Evolutionary conservation across 352 stramenopile genomes (phyloP), one percentile per base, ranked within the genome.

Genomic region (Plasmopara muralis): DNA sequence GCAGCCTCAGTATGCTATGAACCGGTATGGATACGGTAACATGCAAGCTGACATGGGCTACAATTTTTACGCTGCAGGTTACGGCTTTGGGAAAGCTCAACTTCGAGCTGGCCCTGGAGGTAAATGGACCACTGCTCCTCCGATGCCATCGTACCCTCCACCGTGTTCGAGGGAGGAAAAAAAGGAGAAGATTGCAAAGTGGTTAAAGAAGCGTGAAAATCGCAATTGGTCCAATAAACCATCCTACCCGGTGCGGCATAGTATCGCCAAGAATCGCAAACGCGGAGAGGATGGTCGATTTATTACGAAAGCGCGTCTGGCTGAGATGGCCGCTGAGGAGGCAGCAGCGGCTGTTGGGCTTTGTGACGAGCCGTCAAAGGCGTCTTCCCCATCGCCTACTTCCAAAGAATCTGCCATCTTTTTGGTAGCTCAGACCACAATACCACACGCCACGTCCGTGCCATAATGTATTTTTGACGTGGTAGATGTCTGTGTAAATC

Each of bases 171-270:
- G 82, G 43, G 78, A 91, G 54, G 81, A 91, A 52, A 91, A 89
- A 63, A 89, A 85, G 47, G 78, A 87, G 62, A 89, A 89, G 59
- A 89, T 91, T 44, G 74, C 76, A 5, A 78, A 77, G 48, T 91
- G 81, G 81, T 63, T 91, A 51, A 89, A 87, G 64, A 91, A 91
- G 54, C 78, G 81, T 31, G 81, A 87, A 60, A 83, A 80, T 54
- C 76, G 81, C 18, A 89, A 91, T 64, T 91, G 78, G 78, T 89
- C 77, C 20, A 91, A 87, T 60, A 91, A 91, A 43, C 78, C 81
- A 20, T 91, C 81, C 38, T 91, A 91, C 49, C 81, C 81, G 6
- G 78, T 89, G 43, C 76, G 81, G 6, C 81, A 89, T 58, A 91
- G 78, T 52, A 91, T 91, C 35, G 81, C 81, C 6, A 91, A 88